Base-by-base conservation (phyloP, 1,139 yeast genomes). In the Pichia terricola region DNA sequence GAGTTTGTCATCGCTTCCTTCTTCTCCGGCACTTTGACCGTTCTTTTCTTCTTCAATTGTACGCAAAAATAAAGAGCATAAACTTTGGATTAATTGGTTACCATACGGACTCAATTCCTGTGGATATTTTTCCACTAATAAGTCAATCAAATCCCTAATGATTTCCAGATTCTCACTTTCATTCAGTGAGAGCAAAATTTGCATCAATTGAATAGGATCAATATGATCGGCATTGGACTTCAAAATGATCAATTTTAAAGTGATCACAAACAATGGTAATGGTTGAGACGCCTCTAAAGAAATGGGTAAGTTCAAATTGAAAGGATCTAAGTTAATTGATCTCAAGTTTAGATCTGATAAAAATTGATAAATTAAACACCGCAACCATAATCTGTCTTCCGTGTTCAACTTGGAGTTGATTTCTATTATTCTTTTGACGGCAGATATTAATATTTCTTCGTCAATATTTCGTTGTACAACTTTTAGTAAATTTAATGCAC, bases 71-170 rank as follows among this genome's bases (percentile, higher is more conserved):
- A 75, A 79, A 33, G 68, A 68, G 11, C 67, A 69, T 54, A 76
- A 66, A 49, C 70, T 72, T 10, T 65, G 48, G 3, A 77, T 66
- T 50, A 76, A 66, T 52, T 76, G 76, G 22, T 65, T 59, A 26
- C 79, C 78, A 56, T 72, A 76, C 5, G 81, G 81, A 53, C 73
- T 79, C 49, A 76, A 66, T 54, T 73, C 72, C 34, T 63, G 60
- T 3, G 79, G 70, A 53, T 75, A 76, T 50, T 67, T 71, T 45
- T 73, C 73, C 7, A 75, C 81, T 54, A 75, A 72, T 16, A 70
- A 68, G 48, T 76, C 81, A 78, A 77, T 75, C 3, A 75, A 75
- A 34, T 70, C 68, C 39, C 76, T 71, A 48, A 75, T 66, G 37
- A 75, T 67, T 53, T 76, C 81, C 49, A 75, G 67, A 56, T 75